Percentiles rank a stretch among this genome's conserved stretches.
Evolutionary conservation across 2,329 filamentous ascomycete genomes (phyloP).

Genomic region (Stachybotrys chartarum): DNA sequence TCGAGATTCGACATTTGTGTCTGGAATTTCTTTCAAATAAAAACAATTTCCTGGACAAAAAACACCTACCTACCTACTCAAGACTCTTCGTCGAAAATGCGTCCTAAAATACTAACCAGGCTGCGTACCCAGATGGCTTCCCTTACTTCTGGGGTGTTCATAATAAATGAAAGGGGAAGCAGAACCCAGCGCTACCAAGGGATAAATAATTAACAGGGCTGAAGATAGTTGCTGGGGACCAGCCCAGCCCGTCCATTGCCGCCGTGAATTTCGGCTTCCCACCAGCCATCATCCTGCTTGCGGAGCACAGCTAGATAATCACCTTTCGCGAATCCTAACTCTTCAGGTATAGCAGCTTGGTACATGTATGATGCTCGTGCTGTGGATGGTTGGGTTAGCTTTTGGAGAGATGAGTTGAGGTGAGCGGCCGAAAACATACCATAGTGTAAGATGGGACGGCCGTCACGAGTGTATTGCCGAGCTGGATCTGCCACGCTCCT

Average conservation of each 20-base stretch:
- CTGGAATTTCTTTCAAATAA: too few relatives aligned
- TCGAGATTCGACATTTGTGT: too few relatives aligned
- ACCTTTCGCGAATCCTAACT: conserved; percentile 86
- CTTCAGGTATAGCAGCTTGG: conserved; percentile 88
- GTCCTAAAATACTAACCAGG: too few relatives aligned
- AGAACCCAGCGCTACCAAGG: not conserved
- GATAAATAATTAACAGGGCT: conserved; percentile 33
- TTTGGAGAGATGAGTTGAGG: not conserved
- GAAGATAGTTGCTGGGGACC: conserved; percentile 63
- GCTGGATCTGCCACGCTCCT: conserved; percentile 80
- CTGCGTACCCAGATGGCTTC: not conserved
- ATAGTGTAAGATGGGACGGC: conserved; percentile 83
- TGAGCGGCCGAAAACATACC: conserved; percentile 41
- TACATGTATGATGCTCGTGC: conserved; percentile 94
- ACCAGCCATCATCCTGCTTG: conserved; percentile 97
- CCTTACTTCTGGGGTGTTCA: not conserved
- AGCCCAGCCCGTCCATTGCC: conserved; percentile 52
- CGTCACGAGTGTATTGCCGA: conserved; percentile 79
- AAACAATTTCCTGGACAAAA: not conserved
- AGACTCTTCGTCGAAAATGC: not conserved
- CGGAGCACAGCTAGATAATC: conserved; percentile 83
- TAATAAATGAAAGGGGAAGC: not conserved
- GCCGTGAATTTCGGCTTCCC: conserved; percentile 90
- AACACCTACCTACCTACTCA: not conserved
- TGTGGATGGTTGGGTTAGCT: conserved; percentile 26